These are phyloP conservation scores for Kuraishia piskuri DNA, from an alignment of 805 yeast genomes.

Conservation along the genomic window DNA sequence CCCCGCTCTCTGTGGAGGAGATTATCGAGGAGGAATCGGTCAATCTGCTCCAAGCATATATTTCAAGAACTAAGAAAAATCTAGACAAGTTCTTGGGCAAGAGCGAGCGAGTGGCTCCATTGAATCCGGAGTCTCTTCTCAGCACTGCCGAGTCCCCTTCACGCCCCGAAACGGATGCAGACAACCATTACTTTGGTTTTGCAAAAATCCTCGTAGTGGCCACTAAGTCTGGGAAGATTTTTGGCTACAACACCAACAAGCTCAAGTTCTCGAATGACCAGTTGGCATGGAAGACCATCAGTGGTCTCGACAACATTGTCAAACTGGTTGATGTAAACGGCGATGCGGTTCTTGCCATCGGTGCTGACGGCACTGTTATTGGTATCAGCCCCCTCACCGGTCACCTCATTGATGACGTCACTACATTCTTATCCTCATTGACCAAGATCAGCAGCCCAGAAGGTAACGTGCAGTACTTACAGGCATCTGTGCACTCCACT, in stretches of 20 bases:
- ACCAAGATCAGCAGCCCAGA: not conserved
- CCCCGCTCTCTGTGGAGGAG: conserved; percentile 18
- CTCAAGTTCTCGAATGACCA: conserved; percentile 2
- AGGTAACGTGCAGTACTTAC: not conserved
- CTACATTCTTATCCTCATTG: not conserved
- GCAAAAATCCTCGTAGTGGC: conserved; percentile 32
- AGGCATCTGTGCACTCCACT: too few species aligned
- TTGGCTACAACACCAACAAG: conserved; percentile 34
- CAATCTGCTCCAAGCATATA: conserved; percentile 20
- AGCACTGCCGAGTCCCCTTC: conserved; percentile 9
- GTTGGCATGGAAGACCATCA: conserved; percentile 27
- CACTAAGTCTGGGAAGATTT: conserved; percentile 30
- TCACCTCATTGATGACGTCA: not conserved
- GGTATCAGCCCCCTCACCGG: not conserved
- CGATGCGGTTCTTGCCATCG: not conserved
- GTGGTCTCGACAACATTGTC: not conserved
- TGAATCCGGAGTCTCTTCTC: conserved; percentile 5
- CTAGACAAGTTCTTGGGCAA: conserved; percentile 8
- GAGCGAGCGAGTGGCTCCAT: conserved; percentile 8
- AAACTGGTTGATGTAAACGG: not conserved
- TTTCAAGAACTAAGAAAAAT: conserved; percentile 23
- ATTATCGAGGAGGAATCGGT: conserved; percentile 20
- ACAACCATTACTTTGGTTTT: conserved; percentile 33
- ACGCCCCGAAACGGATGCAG: conserved; percentile 10
- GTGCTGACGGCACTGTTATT: not conserved